Conservation (phyloP, 164 flowering plant genomes). For the Houttuynia cordata region DNA sequence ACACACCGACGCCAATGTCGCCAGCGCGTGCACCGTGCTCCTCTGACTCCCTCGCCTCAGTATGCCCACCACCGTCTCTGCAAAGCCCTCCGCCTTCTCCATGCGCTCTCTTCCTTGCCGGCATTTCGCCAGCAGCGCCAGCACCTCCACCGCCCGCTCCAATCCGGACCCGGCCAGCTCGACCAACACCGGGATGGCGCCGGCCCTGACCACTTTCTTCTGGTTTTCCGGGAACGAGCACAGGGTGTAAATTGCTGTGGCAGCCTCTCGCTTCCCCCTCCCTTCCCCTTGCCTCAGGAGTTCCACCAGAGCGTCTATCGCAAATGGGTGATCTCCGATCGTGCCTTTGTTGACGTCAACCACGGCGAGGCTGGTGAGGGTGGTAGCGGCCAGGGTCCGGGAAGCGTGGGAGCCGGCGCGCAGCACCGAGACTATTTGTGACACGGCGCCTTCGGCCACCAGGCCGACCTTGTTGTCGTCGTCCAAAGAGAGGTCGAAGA, state of each 20-base stretch:
- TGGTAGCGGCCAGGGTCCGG: conserved; percentile 78
- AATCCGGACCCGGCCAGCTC: conserved; percentile 42
- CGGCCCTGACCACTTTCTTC: conserved; percentile 46
- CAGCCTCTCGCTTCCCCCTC: conserved; percentile 81
- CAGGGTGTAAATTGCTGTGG: conserved; percentile 70
- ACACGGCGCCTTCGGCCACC: conserved; percentile 88
- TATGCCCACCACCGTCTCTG: conserved; percentile 38
- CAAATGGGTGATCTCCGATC: conserved; percentile 72
- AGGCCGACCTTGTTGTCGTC: conserved; percentile 92
- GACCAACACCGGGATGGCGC: conserved; percentile 55
- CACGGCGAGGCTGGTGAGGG: conserved; percentile 78
- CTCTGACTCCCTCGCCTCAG: conserved; percentile 48
- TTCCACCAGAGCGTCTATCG: conserved; percentile 43
- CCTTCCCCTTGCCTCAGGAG: conserved; percentile 45
- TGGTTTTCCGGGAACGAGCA: conserved; percentile 79
- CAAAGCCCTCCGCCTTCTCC: conserved; percentile 30
- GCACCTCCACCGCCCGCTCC: conserved; percentile 76
- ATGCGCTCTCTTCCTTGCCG: conserved; percentile 74
- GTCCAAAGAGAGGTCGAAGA: conserved; percentile 68
- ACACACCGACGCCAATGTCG: conserved; percentile 49
- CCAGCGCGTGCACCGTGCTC: conserved; percentile 50
- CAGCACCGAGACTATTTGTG: conserved; percentile 41
- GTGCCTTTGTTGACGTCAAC: conserved; percentile 94
- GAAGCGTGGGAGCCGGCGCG: conserved; percentile 26
- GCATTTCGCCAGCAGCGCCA: conserved; percentile 65